Evolutionary conservation across 768 basidiomycete species (phyloP), one percentile per base, ranked within the genome.

Genomic region (Tylopilus subfusipes): DNA sequence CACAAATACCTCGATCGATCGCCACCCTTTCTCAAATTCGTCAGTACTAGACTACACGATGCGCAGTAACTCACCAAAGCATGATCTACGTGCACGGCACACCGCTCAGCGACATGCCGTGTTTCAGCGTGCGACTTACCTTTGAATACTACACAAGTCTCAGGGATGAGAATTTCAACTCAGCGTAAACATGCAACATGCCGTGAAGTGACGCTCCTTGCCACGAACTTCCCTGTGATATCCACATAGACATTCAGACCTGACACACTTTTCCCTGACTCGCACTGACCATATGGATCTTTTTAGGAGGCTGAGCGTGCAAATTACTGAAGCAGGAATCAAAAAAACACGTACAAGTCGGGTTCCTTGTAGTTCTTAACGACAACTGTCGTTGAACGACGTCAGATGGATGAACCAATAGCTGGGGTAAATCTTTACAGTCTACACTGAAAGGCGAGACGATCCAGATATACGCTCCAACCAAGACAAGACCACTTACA

Each of bases 221-320:
- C 88, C 86, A 54, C 95, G 79, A 18, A 98, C 95, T 74, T 98
- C 95, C 93, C 90, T 91, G 68, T 24, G 59, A 56, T 57, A 53
- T 52, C 54, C 46, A 61, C 53, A 54, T 48, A 39, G 56, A 64
- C 50, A 58, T 59, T 66, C 50, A 68, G 63, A 63, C 40, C 30
- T 53, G 48, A 56, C 43, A 61, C 59, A 60, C 48, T 50, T 57
- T 58, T 55, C 57, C 68, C 59, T 67, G 60, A 44, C 47, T 62
- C 66, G 63, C 44, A 77, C 80, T 74, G 71, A 90, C 88, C 90
- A 93, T 64, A 93, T 93, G 24, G 89, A 90, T 57, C 86, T 90
- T 62, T 19, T 34, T 4, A 48, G n/a, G 25, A 42, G 3, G 18
- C 11, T 62, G 16, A 62, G 55, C 31, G 25, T 47, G 42, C n/a